phyloP scores from a whole-genome alignment of 345 rosid species.

The Combretum micranthum region DNA sequence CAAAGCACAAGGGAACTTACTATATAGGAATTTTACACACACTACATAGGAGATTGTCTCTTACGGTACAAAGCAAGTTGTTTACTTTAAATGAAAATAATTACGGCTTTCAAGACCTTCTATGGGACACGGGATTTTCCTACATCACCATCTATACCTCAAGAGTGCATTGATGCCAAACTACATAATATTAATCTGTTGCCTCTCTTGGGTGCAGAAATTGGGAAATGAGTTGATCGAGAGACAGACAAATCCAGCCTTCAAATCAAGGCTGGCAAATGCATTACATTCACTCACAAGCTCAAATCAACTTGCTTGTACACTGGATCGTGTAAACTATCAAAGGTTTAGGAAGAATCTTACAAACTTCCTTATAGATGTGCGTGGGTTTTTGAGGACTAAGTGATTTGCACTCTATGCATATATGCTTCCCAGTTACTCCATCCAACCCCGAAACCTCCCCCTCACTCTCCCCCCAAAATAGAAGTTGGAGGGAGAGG shows the following conservation, averaged over 20 bases:
- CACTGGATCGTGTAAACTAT: conserved; percentile 81
- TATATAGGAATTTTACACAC: too few species aligned
- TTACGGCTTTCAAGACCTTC: too few species aligned
- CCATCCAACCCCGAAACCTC: too few species aligned
- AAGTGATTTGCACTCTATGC: conserved; percentile 21
- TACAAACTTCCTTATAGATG: conserved; percentile 71
- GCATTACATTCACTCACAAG: conserved; percentile 75
- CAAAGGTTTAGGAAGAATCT: conserved; percentile 92
- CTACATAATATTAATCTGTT: not conserved
- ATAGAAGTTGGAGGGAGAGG: too few species aligned
- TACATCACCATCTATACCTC: too few species aligned
- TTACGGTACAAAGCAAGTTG: too few species aligned
- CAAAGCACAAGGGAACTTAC: too few species aligned
- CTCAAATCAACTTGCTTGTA: conserved; percentile 68
- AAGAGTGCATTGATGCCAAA: not conserved
- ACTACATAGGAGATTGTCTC: too few species aligned
- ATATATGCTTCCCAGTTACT: not conserved
- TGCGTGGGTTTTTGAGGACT: conserved; percentile 81
- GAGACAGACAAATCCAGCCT: conserved; percentile 50
- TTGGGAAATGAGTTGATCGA: conserved; percentile 72
- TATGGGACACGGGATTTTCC: too few species aligned
- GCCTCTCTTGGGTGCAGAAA: conserved; percentile 34
- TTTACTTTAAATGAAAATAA: too few species aligned
- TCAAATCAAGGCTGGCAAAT: conserved; percentile 59
- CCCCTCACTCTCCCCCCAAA: too few species aligned